Evolutionary conservation across 2,329 filamentous ascomycete genomes (phyloP).

Genomic region (Leptographium lundbergii): DNA sequence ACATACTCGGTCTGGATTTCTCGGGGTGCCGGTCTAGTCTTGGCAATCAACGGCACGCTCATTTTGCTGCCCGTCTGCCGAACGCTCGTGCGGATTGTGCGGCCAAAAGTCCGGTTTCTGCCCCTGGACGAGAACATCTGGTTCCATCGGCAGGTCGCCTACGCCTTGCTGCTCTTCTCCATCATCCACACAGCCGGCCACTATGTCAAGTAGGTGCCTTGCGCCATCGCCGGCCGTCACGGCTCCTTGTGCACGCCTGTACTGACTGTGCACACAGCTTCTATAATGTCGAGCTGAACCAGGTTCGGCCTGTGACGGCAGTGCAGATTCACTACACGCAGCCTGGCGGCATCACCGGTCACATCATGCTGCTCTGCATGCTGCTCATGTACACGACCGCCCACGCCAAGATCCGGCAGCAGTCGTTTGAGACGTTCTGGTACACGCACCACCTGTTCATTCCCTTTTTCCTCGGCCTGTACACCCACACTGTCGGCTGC

Average conservation of each 20-base stretch:
- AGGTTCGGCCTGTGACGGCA: constrained; percentile 69
- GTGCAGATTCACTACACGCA: constrained; percentile 86
- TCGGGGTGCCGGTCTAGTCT: constrained; percentile 75
- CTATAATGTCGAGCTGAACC: constrained; percentile 80
- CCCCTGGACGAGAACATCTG: constrained; percentile 94
- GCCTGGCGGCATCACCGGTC: constrained; percentile 84
- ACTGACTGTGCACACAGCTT: constrained; percentile 45
- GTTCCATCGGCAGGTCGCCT: constrained; percentile 93
- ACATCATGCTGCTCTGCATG: constrained; percentile 99
- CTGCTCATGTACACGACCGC: constrained; percentile 94
- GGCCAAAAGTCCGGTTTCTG: constrained; percentile 77
- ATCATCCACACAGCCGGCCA: constrained; percentile 65
- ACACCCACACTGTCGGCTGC: constrained; percentile 91
- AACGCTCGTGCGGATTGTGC: constrained; percentile 70
- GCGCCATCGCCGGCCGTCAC: not conserved
- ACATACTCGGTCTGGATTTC: constrained; percentile 92
- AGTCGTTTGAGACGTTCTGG: constrained; percentile 98
- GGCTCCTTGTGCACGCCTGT: too few relatives aligned
- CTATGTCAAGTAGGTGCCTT: constrained; percentile 72
- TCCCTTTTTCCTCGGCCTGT: constrained; percentile 83
- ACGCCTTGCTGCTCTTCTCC: constrained; percentile 74
- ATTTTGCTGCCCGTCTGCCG: constrained; percentile 93
- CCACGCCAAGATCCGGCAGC: constrained; percentile 85
- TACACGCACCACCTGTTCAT: constrained; percentile 99
- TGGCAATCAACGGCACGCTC: constrained; percentile 73